These are phyloP conservation scores for Epichloe hybrida DNA, from an alignment of 2,329 filamentous ascomycete species.

Conservation along the genomic window DNA sequence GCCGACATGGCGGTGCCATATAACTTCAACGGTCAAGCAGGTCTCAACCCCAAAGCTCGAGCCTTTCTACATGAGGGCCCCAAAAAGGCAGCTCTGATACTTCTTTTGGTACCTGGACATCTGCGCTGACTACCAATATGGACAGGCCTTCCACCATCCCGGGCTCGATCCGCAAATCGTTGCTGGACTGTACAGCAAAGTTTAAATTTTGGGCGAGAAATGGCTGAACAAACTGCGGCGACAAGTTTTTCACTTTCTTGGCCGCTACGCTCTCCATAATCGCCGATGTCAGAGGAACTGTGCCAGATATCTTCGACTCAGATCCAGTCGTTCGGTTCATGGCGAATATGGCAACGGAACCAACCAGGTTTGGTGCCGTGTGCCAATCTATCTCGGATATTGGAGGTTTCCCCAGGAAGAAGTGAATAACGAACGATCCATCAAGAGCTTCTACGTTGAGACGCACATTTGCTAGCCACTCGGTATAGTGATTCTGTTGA, in stretches of 20 bases:
- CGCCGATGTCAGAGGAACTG: constrained; percentile 37
- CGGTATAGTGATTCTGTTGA: constrained; percentile 30
- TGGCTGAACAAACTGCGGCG: constrained; percentile 22
- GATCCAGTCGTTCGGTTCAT: constrained; percentile 22
- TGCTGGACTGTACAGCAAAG: constrained; percentile 17
- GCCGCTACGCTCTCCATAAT: constrained; percentile 29
- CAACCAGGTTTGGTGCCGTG: constrained; percentile 41
- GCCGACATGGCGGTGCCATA: neutral
- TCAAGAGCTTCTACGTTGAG: constrained; percentile 46
- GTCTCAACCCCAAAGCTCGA: constrained; percentile 13
- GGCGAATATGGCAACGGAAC: constrained; percentile 45
- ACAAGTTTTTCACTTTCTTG: constrained; percentile 24
- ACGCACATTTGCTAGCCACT: constrained; percentile 58
- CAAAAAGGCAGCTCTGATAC: constrained; percentile 16
- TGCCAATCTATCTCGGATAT: constrained; percentile 35
- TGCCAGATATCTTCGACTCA: constrained; percentile 29
- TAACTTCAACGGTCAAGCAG: neutral
- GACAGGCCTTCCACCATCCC: constrained; percentile 15
- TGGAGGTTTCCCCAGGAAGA: constrained; percentile 50
- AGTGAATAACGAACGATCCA: constrained; percentile 47
- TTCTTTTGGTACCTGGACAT: constrained; percentile 14
- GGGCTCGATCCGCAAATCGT: constrained; percentile 14
- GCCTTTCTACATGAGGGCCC: constrained; percentile 11
- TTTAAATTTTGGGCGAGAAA: constrained; percentile 28
- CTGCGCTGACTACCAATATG: constrained; percentile 18